Evolutionary conservation across 2,329 filamentous ascomycete genomes (phyloP), one percentile per base, ranked within the genome.

Genomic region (Fusarium metavorans): DNA sequence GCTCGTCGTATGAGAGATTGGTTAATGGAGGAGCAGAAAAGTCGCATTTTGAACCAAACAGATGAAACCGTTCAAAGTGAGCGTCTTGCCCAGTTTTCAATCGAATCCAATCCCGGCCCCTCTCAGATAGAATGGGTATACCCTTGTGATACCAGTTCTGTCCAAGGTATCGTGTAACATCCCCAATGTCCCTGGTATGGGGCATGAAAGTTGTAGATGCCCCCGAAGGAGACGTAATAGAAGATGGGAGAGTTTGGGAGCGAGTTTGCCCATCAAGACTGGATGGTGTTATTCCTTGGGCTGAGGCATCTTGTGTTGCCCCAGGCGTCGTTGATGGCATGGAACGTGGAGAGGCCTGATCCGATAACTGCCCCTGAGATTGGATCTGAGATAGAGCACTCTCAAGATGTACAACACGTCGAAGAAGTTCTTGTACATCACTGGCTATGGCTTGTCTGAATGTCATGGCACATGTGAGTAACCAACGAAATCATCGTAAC

Each of bases 91-190:
- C 62, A n/a, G 68, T 71, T 20, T 57, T 62, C 20, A 39, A 58
- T 16, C 27, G 37, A 27, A 73, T 64, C 71, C 71, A 73, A 30
- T 58, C 20, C 4, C 60, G 56, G 7, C 71, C 71, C 8, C 27
- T 56, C 23, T 54, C 57, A 4, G 68, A 71, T 4, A 71, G 45
- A 45, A 71, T 59, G 2, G 68, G 68, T 27, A 71, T 66, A 13
- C 71, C 68, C 32, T 68, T 73, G 43, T 62, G 39, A 27, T 60
- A 66, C 60, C 71, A 65, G 20, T 67, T 68, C 9, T 66, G 68
- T 11, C 71, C 71, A 7, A 73, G 50, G 52, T 69, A 43, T 16
- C 30, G 39, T 18, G 23, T 23, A 35, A 59, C 43, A 52, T 58
- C 23, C 7, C 37, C n/a, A 50, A 48, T 37, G 14, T 23, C 35